Evolutionary conservation across 164 flowering plant species (phyloP).

Genomic region (Stephania japonica): DNA sequence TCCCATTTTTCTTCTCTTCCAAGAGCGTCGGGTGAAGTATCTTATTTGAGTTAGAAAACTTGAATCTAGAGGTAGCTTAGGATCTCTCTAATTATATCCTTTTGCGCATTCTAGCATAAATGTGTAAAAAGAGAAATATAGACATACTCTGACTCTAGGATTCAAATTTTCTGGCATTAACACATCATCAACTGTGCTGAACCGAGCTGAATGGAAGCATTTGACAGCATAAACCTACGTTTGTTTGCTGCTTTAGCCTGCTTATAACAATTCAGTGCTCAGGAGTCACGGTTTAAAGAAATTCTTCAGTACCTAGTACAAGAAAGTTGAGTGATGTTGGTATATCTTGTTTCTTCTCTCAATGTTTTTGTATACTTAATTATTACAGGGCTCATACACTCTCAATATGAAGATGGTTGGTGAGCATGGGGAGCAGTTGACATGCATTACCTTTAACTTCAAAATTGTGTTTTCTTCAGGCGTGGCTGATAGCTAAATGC

Average conservation of each 20-base stretch:
- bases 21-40: neutral
- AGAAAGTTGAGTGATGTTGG: neutral
- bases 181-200: no score
- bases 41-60: neutral
- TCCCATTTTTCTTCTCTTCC: neutral
- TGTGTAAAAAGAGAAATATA: no score
- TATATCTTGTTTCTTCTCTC: neutral
- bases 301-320: neutral
- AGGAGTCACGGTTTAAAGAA: neutral
- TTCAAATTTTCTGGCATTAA: no score
- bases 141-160: no score
- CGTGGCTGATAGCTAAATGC: conserved; percentile 24
- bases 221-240: neutral
- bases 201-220: no score
- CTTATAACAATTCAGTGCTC: neutral
- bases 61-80: neutral
- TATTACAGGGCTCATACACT: conserved; percentile 59
- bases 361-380: neutral
- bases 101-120: neutral
- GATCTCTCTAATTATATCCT: neutral
- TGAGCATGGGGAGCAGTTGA: conserved; percentile 32
- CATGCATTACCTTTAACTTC: conserved; percentile 66
- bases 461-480: conserved; percentile 36
- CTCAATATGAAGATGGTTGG: conserved; percentile 60
- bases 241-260: neutral